These are phyloP conservation scores for Odontarrhena argentea DNA, from an alignment of 345 rosid species.

Conservation along the genomic window DNA sequence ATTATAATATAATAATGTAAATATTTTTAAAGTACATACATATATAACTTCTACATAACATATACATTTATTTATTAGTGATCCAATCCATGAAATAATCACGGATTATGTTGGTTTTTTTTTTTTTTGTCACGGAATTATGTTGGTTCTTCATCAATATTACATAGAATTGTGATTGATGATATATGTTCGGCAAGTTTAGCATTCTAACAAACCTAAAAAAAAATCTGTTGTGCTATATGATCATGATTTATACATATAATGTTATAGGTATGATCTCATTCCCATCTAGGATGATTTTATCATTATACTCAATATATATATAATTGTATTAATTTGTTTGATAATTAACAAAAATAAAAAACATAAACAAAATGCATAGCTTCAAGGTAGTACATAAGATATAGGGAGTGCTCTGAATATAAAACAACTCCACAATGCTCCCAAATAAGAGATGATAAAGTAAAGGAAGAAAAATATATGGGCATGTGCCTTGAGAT, in stretches of 20 bases:
- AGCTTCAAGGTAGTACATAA: constrained; percentile 24
- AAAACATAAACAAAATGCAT: background rate
- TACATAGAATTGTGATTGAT: too few species aligned
- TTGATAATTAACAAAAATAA: background rate
- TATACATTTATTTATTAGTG: too few species aligned
- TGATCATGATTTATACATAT: background rate
- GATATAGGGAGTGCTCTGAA: background rate
- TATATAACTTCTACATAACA: too few species aligned
- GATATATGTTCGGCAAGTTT: too few species aligned
- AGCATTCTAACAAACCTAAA: too few species aligned
- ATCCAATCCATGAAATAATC: too few species aligned
- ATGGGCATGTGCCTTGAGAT: constrained; percentile 38
- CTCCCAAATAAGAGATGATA: constrained; percentile 33
- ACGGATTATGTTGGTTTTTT: too few species aligned
- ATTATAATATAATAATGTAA: too few species aligned
- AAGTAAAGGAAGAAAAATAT: constrained; percentile 20
- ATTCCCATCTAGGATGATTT: background rate
- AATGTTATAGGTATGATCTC: background rate
- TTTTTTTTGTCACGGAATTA: too few species aligned
- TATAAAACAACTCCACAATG: constrained; percentile 41
- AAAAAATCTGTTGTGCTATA: too few species aligned
- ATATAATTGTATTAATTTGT: background rate
- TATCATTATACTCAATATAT: background rate
- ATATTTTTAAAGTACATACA: too few species aligned
- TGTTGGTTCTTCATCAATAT: too few species aligned